Evolutionary conservation across 2,329 filamentous ascomycete species (phyloP).

Genomic region (Reticulascus tulasneorum): DNA sequence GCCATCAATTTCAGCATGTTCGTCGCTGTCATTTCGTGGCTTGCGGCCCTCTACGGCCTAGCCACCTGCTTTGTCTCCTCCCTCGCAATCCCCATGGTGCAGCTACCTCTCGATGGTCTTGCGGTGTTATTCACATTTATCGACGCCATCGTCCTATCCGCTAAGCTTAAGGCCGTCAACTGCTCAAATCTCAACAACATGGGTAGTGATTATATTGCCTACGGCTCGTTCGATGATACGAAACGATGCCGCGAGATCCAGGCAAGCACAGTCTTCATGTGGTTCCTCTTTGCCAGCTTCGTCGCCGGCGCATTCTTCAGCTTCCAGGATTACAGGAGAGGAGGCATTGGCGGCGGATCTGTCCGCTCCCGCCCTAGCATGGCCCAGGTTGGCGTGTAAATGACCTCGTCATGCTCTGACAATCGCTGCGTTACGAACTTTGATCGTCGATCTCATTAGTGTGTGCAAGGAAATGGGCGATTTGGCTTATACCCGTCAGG

Average conservation of each 20-base stretch:
- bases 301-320: slow-evolving; percentile 53
- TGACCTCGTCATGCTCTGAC: too few species aligned
- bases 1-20: slow-evolving; percentile 67
- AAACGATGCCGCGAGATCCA: slow-evolving; percentile 73
- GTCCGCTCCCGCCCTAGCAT: slow-evolving; percentile 46
- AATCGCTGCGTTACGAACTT: too few species aligned
- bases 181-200: slow-evolving; percentile 45
- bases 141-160: slow-evolving; percentile 65
- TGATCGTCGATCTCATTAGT: too few species aligned
- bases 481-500: too few species aligned
- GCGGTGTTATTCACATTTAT: slow-evolving; percentile 68
- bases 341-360: slow-evolving; percentile 40
- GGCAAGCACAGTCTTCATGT: slow-evolving; percentile 71
- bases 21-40: slow-evolving; percentile 61
- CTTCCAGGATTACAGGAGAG: slow-evolving; percentile 48
- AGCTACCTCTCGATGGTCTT: slow-evolving; percentile 53
- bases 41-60: slow-evolving; percentile 61
- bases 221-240: slow-evolving; percentile 53
- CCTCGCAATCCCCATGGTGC: slow-evolving; percentile 47
- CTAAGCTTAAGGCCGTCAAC: slow-evolving; percentile 64
- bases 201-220: slow-evolving; percentile 53
- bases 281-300: slow-evolving; percentile 69
- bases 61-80: slow-evolving; percentile 49
- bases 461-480: too few species aligned
- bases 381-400: slow-evolving; percentile 52